Conservation (phyloP, 352 stramenopile genomes). For the Nannochloropsis limnetica region DNA sequence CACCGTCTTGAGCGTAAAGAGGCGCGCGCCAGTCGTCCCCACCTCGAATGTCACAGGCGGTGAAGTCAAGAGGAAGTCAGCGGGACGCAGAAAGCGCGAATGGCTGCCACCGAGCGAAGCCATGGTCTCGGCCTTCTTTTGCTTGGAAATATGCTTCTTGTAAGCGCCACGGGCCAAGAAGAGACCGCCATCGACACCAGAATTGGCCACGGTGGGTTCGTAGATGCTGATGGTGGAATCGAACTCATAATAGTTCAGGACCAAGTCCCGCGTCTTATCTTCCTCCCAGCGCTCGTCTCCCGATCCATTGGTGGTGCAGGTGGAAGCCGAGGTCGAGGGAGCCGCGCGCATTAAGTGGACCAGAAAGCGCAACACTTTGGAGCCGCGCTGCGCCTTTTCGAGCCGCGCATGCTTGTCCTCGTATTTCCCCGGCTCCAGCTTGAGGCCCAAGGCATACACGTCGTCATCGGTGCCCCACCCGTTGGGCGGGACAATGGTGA, state of each 20-base stretch:
- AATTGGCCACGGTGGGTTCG: slow-evolving; percentile 59
- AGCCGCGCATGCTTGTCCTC: slow-evolving; percentile 58
- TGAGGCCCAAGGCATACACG: slow-evolving; percentile 55
- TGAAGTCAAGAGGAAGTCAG: slow-evolving; percentile 56
- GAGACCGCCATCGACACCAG: slow-evolving; percentile 57
- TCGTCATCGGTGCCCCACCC: slow-evolving; percentile 63
- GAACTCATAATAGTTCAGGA: slow-evolving; percentile 55
- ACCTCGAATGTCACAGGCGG: slow-evolving; percentile 56
- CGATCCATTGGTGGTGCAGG: background rate
- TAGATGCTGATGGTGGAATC: slow-evolving; percentile 56
- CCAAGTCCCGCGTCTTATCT: slow-evolving; percentile 52
- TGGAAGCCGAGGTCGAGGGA: background rate
- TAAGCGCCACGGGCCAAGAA: slow-evolving; percentile 58
- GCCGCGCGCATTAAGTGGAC: background rate
- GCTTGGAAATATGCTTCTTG: slow-evolving; percentile 57
- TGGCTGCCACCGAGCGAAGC: slow-evolving; percentile 51
- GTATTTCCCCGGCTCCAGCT: slow-evolving; percentile 50
- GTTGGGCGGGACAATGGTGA: slow-evolving; percentile 55
- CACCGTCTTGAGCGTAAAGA: slow-evolving; percentile 48
- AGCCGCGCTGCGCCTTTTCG: slow-evolving; percentile 54
- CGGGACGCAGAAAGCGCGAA: slow-evolving; percentile 52
- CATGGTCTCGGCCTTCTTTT: background rate
- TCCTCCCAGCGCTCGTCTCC: slow-evolving; percentile 31
- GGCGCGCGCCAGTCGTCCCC: slow-evolving; percentile 41
- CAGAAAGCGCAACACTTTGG: slow-evolving; percentile 57